Base-by-base conservation (phyloP, 2,329 filamentous ascomycete species). In the Fusarium sublunatum region DNA sequence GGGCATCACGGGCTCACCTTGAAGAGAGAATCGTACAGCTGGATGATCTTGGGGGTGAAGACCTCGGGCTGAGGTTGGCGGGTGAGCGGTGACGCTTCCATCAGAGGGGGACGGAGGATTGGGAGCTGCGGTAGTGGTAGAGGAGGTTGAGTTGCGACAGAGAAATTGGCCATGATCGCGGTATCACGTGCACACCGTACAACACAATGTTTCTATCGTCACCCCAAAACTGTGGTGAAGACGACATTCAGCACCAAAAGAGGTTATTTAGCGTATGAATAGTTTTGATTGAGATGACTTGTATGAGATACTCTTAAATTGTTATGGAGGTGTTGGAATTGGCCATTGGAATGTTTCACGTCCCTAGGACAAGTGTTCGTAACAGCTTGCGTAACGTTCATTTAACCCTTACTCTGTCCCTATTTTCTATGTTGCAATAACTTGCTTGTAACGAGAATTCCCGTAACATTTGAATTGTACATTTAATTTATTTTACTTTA, bases 21-120 rank as follows among this genome's bases (percentile, higher is more conserved):
- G 82, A 98, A 94, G 19, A 98, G 82, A 65, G 86, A 85, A 72
- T 93, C 87, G 78, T 99, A 99, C 47, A 98, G 87, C 76, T 91
- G 85, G 59, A 96, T 90, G 68, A 99, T 91, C 81, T 99, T 99
- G 51, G 91, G 94, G 78, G 96, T 91, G 75, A 99, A 97, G 36
- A 90, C 87, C 76, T 96, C 91, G 51, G 94, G 95, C 72, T 92
- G 87, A 78, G 88, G 87, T 83, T 97, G 93, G 79, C 96, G 93
- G 54, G 93, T 97, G 74, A 99, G 86, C 65, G 95, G 95, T 75
- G 94, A 98, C 70, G 88, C 85, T 81, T 96, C 92, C 92, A 96
- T 96, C 65, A 55, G 65, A 68, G 41, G 41, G 41, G 48, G 54
- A 42, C 55, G 60, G 28, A 48, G 54, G 42, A 55, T 39, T 60